A percentile compares a stretch with the other conserved stretches of the same genome.
phyloP scores from a whole-genome alignment of 352 stramenopile species.

The Globisporangium okanoganense region DNA sequence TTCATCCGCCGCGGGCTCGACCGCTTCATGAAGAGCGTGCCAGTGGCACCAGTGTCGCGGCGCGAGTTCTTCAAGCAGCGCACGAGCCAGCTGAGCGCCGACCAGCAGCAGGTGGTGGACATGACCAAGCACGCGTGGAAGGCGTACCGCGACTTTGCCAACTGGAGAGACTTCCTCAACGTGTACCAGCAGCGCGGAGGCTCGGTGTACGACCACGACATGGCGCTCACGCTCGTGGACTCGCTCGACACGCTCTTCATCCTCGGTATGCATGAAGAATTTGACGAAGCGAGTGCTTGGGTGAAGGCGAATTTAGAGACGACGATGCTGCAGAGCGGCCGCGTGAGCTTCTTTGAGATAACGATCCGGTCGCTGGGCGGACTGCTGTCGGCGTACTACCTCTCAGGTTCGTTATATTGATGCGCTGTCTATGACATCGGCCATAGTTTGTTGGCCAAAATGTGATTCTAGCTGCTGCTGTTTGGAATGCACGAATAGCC shows the following conservation, averaged over 20 bases:
- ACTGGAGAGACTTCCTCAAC: slow-evolving; percentile 38
- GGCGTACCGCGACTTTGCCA: slow-evolving; percentile 37
- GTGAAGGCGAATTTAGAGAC: slow-evolving; percentile 35
- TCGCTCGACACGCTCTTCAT: slow-evolving; percentile 70
- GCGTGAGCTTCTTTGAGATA: slow-evolving; percentile 61
- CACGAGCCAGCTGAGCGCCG: slow-evolving; percentile 21
- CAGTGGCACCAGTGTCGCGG: neutral
- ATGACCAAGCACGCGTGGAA: slow-evolving; percentile 59
- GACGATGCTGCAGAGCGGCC: slow-evolving; percentile 26
- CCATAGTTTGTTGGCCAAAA: neutral
- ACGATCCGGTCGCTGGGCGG: slow-evolving; percentile 57
- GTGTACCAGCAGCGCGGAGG: slow-evolving; percentile 19
- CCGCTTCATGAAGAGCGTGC: neutral
- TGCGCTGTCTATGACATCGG: neutral
- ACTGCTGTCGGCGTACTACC: slow-evolving; percentile 47
- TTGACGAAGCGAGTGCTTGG: slow-evolving; percentile 56
- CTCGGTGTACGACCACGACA: slow-evolving; percentile 45
- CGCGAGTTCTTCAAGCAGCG: slow-evolving; percentile 25
- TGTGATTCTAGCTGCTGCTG: neutral
- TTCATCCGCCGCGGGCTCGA: neutral
- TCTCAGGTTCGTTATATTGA: slow-evolving; percentile 29
- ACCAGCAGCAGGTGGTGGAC: slow-evolving; percentile 41
- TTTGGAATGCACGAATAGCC: slow-evolving; percentile 7
- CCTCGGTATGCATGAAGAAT: slow-evolving; percentile 57
- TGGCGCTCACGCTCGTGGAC: slow-evolving; percentile 62